phyloP scores from a whole-genome alignment of 2,329 filamentous ascomycete species.

The Monosporascus sp. region DNA sequence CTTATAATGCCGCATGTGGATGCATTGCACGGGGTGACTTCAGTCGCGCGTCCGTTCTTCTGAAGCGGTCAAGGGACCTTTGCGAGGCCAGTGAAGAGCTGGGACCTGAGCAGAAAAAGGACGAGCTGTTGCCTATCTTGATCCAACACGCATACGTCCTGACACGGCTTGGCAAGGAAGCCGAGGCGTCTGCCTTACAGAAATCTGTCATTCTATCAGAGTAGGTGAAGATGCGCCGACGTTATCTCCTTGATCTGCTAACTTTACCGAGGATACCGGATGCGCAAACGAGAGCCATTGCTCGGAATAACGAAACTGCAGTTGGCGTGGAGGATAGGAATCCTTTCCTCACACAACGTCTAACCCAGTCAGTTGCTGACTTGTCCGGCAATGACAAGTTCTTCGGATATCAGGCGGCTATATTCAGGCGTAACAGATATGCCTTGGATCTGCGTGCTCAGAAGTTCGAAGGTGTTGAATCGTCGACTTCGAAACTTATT shows the following conservation, averaged over 20 bases:
- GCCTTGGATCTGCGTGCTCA: slow-evolving; percentile 60
- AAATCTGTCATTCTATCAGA: slow-evolving; percentile 54
- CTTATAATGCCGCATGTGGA: slow-evolving; percentile 73
- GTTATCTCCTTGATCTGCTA: slow-evolving; percentile 2
- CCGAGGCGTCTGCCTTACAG: slow-evolving; percentile 60
- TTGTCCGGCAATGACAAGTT: slow-evolving; percentile 55
- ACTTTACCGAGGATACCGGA: slow-evolving; percentile 53
- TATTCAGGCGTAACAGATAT: slow-evolving; percentile 57
- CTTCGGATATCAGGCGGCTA: slow-evolving; percentile 64
- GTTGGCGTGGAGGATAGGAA: slow-evolving; percentile 45
- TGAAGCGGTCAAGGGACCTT: slow-evolving; percentile 64
- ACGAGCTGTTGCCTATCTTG: slow-evolving; percentile 68
- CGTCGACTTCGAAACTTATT: slow-evolving; percentile 39
- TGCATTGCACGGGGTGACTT: slow-evolving; percentile 66
- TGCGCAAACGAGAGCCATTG: slow-evolving; percentile 58
- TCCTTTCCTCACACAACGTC: slow-evolving; percentile 61
- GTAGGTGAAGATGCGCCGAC: slow-evolving; percentile 39
- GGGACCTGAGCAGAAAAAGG: slow-evolving; percentile 65
- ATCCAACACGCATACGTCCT: slow-evolving; percentile 73
- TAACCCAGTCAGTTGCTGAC: slow-evolving; percentile 49
- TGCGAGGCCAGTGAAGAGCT: slow-evolving; percentile 71
- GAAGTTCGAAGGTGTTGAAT: slow-evolving; percentile 59
- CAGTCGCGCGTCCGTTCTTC: slow-evolving; percentile 55
- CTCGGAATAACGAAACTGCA: slow-evolving; percentile 56
- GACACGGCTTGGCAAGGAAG: slow-evolving; percentile 56